Base-by-base conservation (phyloP, 2,329 filamentous ascomycete genomes). In the Monosporascus sp. region DNA sequence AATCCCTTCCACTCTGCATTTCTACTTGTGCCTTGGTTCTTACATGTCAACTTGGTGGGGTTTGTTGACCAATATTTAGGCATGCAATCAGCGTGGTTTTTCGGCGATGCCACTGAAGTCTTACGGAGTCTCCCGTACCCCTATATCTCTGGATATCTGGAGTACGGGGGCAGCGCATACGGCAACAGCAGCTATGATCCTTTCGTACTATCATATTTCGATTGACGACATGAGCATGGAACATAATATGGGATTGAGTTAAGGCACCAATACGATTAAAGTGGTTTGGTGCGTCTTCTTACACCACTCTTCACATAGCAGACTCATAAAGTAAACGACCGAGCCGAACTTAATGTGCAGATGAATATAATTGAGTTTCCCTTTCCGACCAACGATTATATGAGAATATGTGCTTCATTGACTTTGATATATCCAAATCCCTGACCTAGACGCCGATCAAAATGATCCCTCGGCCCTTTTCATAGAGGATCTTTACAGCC, bases 81-180 rank as follows among this genome's bases (percentile, higher is more conserved):
- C 18, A 74, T 75, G 72, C 70, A 74, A 59, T 70, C 71, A 0
- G 68, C 71, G 18, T 74, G 71, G 70, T 69, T 73, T 2, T 70
- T 74, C 38, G 73, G 73, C 20, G 63, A 70, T 51, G 69, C 71
- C 3, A 55, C 59, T 4, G 63, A 73, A 37, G 73, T 75, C 51
- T 56, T 64, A 31, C 52, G 54, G 20, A 61, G 67, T 48, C 68
- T 72, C 14, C 69, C 69, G 8, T 48, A 65, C 9, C 68, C 68
- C 0, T 69, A 73, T 48, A 65, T 72, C 11, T 55, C 56, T 7
- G 74, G 72, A 0, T 79, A 79, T 51, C 54, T 78, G 3, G 58
- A 64, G 0, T 79, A 71, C 51, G 76, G 75, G 0, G 76, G 77
- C 0, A 71, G 63, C 31, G 77, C 74, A 0, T 77, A 75, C 46